Percentiles rank a stretch among this genome's conserved stretches.
These are phyloP conservation scores for Xerocomus brunneocitrinus DNA, from an alignment of 768 basidiomycete species.

Conservation along the genomic window DNA sequence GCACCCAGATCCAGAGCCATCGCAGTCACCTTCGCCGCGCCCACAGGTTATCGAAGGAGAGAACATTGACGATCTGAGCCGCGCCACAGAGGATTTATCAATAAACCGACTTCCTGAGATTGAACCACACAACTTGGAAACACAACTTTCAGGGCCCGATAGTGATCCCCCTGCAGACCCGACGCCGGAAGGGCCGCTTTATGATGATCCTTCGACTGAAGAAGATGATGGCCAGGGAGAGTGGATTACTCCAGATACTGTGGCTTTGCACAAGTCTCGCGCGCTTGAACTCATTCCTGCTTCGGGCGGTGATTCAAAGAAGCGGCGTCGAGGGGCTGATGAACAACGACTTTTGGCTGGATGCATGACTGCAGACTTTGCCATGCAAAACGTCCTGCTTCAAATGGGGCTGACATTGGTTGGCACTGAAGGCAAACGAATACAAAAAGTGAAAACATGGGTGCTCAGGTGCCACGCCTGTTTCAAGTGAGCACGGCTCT, in stretches of 20 bases:
- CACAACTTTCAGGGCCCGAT: slow-evolving; percentile 20
- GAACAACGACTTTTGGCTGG: slow-evolving; percentile 56
- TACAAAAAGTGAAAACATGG: slow-evolving; percentile 91
- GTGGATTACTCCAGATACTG: slow-evolving; percentile 95
- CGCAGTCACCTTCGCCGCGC: background rate
- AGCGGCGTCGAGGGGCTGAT: slow-evolving; percentile 34
- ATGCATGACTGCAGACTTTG: slow-evolving; percentile 98
- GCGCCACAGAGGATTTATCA: slow-evolving; percentile 7
- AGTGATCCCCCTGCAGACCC: slow-evolving; percentile 3
- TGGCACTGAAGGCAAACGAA: slow-evolving; percentile 84
- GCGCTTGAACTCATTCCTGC: slow-evolving; percentile 79
- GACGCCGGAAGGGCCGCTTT: slow-evolving; percentile 37
- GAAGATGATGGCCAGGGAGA: slow-evolving; percentile 85
- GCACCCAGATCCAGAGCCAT: background rate
- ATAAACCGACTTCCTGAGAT: slow-evolving; percentile 5
- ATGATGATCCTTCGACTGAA: slow-evolving; percentile 71
- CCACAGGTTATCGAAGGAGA: background rate
- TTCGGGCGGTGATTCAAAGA: slow-evolving; percentile 27
- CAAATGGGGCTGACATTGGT: slow-evolving; percentile 93
- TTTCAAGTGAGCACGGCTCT: slow-evolving; percentile 75
- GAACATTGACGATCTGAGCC: slow-evolving; percentile 11
- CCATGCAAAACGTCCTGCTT: slow-evolving; percentile 95
- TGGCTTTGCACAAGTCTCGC: slow-evolving; percentile 78
- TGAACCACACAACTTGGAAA: slow-evolving; percentile 34
- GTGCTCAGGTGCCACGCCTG: slow-evolving; percentile 96